Conservation (phyloP, 2,329 filamentous ascomycete species). For the Botryotinia narcissicola region DNA sequence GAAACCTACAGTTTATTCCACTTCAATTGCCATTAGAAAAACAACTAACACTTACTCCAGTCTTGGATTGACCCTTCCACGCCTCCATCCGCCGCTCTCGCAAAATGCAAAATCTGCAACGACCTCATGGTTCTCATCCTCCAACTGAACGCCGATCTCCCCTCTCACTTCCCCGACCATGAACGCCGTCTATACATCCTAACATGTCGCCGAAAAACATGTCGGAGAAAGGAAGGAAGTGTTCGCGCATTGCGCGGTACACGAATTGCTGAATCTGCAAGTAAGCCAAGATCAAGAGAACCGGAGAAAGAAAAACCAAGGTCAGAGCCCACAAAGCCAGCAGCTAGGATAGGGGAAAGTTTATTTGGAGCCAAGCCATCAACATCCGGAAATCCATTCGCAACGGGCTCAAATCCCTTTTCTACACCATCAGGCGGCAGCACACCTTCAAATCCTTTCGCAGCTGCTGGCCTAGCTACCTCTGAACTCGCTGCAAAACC, state of each 20-base stretch:
- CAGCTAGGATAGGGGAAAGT: constrained; percentile 57
- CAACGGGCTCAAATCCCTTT: constrained; percentile 57
- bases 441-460: constrained; percentile 48
- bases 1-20: no score
- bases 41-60: constrained; percentile 44
- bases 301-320: constrained; percentile 32
- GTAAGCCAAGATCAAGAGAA: constrained; percentile 7
- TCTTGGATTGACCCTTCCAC: constrained; percentile 76
- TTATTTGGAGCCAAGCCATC: constrained; percentile 64
- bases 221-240: constrained; percentile 78
- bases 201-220: constrained; percentile 73
- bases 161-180: constrained; percentile 80
- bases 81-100: constrained; percentile 71
- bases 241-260: constrained; percentile 72
- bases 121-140: constrained; percentile 79
- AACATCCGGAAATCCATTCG: constrained; percentile 54
- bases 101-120: constrained; percentile 85
- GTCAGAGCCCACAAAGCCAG: constrained; percentile 31
- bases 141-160: constrained; percentile 87
- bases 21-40: not conserved
- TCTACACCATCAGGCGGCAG: constrained; percentile 54
- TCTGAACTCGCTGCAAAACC: constrained; percentile 43
- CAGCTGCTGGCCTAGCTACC: constrained; percentile 32
- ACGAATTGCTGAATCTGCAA: constrained; percentile 43
- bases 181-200: constrained; percentile 87